Base-by-base conservation (phyloP, 2,329 filamentous ascomycete genomes). In the Venturia aucupariae region DNA sequence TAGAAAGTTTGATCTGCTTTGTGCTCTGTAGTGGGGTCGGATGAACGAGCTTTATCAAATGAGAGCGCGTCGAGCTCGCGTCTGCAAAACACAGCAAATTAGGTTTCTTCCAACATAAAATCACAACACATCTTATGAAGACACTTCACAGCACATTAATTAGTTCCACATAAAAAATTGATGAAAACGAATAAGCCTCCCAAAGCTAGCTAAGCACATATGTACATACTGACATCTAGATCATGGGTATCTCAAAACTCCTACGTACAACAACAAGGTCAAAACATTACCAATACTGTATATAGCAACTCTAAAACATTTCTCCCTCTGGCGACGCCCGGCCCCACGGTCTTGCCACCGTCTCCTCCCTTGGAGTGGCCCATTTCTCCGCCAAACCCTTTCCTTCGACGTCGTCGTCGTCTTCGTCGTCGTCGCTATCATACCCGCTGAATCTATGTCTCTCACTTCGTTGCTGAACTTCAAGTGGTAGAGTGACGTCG, bases 371-470 rank as follows among this genome's bases (percentile, higher is more conserved):
- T 8, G 64, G 60, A 39, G 44, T 62, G 5, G 57, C 42, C 64
- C 64, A 65, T 59, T 30, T 54, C 35, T 65, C 64, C 19, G 41
- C 59, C 10, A 27, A 22, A 27, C 15, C 35, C 15, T 42, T 60
- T 19, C 59, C 59, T 35, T 30, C 64, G 24, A 65, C 64, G 38
- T 65, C 64, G 17, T 35, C 39, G 22, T 38, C 51, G 42, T 65
- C 64, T n/a, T 30, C 64, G 24, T 65, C 64, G 38, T 65, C 64
- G 17, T 35, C 39, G 22, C 48, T 60, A 32, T 65, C 64, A 46
- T 64, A 51, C 10, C 64, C 62, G 65, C 64, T 65, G 55, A 65
- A 65, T n/a, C 48, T 44, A 22, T 62, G 60, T 41, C 41, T 60
- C 22, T 65, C 39, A 7, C 32, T 39, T 27, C 46, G 46, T 30